These are phyloP conservation scores for Populus alba DNA, from an alignment of 345 rosid species.

Conservation along the genomic window DNA sequence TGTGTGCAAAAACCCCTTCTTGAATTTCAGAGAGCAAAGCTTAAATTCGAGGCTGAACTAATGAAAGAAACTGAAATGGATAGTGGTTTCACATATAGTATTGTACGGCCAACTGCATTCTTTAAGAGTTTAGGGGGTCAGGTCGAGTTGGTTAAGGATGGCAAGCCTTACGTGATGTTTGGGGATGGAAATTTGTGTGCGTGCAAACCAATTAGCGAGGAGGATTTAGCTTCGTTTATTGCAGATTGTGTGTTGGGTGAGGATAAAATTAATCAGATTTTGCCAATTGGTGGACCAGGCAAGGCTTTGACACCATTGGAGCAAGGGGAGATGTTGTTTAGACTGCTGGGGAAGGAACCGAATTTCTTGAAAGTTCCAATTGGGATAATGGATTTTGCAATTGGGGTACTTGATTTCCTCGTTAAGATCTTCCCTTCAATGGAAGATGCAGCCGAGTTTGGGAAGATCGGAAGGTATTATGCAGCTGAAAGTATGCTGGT, in stretches of 20 bases:
- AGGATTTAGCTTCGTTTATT: conserved; percentile 75
- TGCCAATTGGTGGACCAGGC: conserved; percentile 97
- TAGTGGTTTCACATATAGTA: conserved; percentile 56
- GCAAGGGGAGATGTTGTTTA: conserved; percentile 84
- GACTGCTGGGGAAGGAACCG: conserved; percentile 69
- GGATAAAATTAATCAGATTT: conserved; percentile 62
- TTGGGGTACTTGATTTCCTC: conserved; percentile 63
- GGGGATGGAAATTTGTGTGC: conserved; percentile 93
- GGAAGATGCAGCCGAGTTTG: conserved; percentile 95
- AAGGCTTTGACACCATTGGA: conserved; percentile 84
- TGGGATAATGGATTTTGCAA: conserved; percentile 83
- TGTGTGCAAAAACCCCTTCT: conserved; percentile 90
- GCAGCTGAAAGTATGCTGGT: conserved; percentile 95
- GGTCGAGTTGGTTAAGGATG: conserved; percentile 89
- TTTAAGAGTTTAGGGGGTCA: conserved; percentile 94
- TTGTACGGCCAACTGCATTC: conserved; percentile 94
- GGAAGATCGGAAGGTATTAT: conserved; percentile 90
- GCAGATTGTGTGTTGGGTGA: conserved; percentile 75
- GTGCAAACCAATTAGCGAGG: conserved; percentile 92
- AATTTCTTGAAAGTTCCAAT: conserved; percentile 89
- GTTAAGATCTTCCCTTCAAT: conserved; percentile 66
- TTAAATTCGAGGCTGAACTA: conserved; percentile 82
- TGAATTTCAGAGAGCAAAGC: conserved; percentile 84
- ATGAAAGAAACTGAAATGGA: conserved; percentile 43
- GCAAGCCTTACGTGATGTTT: conserved; percentile 96